Evolutionary conservation across 2,329 filamentous ascomycete genomes (phyloP).

Genomic region (Albophoma yamanashiensis): DNA sequence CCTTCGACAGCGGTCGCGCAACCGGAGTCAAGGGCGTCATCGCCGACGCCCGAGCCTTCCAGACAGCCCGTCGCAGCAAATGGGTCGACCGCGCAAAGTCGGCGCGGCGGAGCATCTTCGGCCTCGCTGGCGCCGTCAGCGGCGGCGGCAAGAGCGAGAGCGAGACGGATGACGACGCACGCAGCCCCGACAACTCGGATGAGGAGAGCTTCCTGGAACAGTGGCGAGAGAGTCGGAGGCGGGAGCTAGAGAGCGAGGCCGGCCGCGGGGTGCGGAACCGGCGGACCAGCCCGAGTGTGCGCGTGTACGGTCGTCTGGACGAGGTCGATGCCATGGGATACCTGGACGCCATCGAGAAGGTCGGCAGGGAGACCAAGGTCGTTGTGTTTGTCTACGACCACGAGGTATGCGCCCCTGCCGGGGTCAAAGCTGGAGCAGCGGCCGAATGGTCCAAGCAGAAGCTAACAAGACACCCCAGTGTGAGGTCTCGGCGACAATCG

Average conservation of each 20-base stretch:
- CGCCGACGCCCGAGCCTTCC: slow-evolving; percentile 69
- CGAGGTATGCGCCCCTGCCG: slow-evolving; percentile 50
- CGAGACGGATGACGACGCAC: slow-evolving; percentile 34
- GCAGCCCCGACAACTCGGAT: slow-evolving; percentile 44
- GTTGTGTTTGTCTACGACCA: slow-evolving; percentile 91
- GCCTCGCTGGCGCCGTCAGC: slow-evolving; percentile 23
- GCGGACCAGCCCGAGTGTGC: slow-evolving; percentile 64
- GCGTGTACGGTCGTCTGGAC: slow-evolving; percentile 69
- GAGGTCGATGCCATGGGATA: slow-evolving; percentile 85
- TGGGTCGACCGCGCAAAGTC: slow-evolving; percentile 41
- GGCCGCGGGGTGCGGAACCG: slow-evolving; percentile 46
- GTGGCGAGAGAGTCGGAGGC: slow-evolving; percentile 74
- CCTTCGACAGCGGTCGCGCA: slow-evolving; percentile 57
- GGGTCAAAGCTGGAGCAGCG: background rate
- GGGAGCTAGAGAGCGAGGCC: slow-evolving; percentile 60
- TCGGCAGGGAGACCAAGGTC: slow-evolving; percentile 67
- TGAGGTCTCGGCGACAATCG: slow-evolving; percentile 66
- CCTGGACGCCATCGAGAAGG: slow-evolving; percentile 92
- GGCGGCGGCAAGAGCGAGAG: slow-evolving; percentile 26
- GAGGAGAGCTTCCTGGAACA: slow-evolving; percentile 74
- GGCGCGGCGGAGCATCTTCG: slow-evolving; percentile 45
- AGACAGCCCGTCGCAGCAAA: slow-evolving; percentile 50
- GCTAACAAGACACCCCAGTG: slow-evolving; percentile 43
- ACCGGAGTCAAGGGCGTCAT: slow-evolving; percentile 84
- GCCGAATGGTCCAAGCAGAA: background rate